Conservation (phyloP, 129 eudicot species). For the Kitagawia praeruptora region DNA sequence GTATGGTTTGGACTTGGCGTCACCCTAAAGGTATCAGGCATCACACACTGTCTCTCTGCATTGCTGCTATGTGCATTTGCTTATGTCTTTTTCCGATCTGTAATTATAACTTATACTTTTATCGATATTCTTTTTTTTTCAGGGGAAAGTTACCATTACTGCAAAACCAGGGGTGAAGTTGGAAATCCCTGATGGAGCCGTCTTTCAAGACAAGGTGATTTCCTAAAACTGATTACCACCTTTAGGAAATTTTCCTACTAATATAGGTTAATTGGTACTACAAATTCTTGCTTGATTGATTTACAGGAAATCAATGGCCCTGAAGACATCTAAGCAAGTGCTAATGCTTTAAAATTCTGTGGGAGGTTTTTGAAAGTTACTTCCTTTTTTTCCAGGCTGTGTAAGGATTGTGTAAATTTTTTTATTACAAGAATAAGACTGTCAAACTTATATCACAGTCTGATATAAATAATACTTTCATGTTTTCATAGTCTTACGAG, state of each 20-base stretch:
- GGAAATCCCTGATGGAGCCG: conserved; percentile 69
- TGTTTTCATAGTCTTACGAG: too few relatives aligned
- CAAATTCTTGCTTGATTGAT: background rate
- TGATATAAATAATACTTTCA: background rate
- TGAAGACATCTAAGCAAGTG: conserved; percentile 36
- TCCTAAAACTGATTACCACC: background rate
- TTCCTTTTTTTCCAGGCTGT: background rate
- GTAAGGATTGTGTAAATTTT: background rate
- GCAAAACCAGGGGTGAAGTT: conserved; percentile 64
- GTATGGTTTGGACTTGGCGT: conserved; percentile 80
- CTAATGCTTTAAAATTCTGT: background rate
- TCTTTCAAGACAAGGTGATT: conserved; percentile 64
- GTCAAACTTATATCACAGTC: background rate
- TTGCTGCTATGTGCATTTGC: background rate
- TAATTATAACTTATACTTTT: background rate
- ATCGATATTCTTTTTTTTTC: background rate
- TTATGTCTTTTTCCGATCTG: background rate
- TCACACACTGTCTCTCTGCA: background rate
- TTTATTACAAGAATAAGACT: background rate
- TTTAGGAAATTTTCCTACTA: background rate
- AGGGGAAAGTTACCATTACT: conserved; percentile 73
- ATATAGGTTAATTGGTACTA: background rate
- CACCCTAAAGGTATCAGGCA: conserved; percentile 84
- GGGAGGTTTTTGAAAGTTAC: background rate
- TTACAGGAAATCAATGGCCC: conserved; percentile 68